Evolutionary conservation across 495 filamentous ascomycete species (phyloP).

Genomic region (Aspergillus affinis): DNA sequence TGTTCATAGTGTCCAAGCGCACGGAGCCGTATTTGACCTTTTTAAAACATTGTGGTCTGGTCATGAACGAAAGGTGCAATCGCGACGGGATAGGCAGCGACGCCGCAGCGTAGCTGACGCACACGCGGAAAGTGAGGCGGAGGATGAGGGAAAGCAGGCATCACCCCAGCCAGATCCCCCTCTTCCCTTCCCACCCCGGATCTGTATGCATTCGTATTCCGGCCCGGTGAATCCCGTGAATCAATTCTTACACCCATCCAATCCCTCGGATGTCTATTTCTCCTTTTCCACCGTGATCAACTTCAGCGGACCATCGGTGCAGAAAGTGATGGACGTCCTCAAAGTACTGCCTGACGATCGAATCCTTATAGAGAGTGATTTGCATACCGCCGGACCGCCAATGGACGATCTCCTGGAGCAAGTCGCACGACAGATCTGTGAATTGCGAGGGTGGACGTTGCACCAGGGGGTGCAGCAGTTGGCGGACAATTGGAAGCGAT

Average conservation of each 20-base stretch:
- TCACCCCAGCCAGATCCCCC: constrained; percentile 30
- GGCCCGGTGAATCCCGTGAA: constrained; percentile 73
- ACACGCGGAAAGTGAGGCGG: constrained; percentile 30
- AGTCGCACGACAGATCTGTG: constrained; percentile 69
- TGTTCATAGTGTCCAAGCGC: constrained; percentile 88
- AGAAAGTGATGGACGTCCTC: constrained; percentile 64
- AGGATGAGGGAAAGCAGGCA: constrained; percentile 31
- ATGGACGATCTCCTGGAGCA: constrained; percentile 82
- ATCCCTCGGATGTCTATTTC: constrained; percentile 79
- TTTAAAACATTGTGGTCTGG: constrained; percentile 79
- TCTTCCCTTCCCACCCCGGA: constrained; percentile 78
- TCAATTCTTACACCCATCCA: constrained; percentile 72
- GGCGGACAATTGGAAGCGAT: constrained; percentile 75
- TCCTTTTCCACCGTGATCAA: constrained; percentile 89
- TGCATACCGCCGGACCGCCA: constrained; percentile 76
- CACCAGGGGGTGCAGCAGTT: constrained; percentile 68
- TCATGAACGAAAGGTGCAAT: constrained; percentile 67
- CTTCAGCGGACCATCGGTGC: constrained; percentile 55
- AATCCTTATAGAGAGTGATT: constrained; percentile 85
- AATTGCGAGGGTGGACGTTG: constrained; percentile 75
- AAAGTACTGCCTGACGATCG: constrained; percentile 71
- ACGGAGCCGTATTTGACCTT: constrained; percentile 77
- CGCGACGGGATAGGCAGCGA: constrained; percentile 58
- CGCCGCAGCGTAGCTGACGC: constrained; percentile 35
- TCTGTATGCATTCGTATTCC: constrained; percentile 93